These are phyloP conservation scores for Apiotrichum gamsii DNA, from an alignment of 1,284 basidiomycete genomes.

Conservation along the genomic window DNA sequence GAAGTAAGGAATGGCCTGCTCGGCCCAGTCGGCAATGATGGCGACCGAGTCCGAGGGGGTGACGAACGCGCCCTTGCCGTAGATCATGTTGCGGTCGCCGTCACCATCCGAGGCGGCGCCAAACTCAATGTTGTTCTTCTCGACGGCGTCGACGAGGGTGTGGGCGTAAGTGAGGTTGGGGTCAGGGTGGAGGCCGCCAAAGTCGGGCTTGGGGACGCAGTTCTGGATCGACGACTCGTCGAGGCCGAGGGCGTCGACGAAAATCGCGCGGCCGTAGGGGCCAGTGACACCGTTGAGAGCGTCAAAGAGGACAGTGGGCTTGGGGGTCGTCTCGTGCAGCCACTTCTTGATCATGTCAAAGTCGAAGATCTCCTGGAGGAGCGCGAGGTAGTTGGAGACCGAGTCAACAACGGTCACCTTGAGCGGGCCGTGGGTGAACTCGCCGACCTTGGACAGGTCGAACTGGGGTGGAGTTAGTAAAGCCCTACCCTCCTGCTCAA, in stretches of 20 bases:
- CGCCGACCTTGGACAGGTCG: constrained; percentile 77
- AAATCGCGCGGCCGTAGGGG: constrained; percentile 86
- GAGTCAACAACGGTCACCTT: constrained; percentile 91
- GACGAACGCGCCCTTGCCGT: constrained; percentile 95
- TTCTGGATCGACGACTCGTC: constrained; percentile 80
- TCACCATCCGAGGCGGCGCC: constrained; percentile 97
- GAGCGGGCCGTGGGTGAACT: constrained; percentile 71
- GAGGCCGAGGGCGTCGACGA: constrained; percentile 78
- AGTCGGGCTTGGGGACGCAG: constrained; percentile 83
- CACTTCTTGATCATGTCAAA: constrained; percentile 87
- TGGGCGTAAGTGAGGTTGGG: constrained; percentile 98
- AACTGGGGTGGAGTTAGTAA: constrained; percentile 51
- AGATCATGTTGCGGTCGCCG: constrained; percentile 99
- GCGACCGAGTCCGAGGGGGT: constrained; percentile 96
- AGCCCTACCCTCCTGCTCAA: background rate
- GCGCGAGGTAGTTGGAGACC: constrained; percentile 77
- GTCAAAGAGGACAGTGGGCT: constrained; percentile 89
- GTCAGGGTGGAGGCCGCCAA: constrained; percentile 95
- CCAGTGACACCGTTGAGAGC: constrained; percentile 96
- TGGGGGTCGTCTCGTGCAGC: constrained; percentile 56
- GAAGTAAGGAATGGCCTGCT: constrained; percentile 94
- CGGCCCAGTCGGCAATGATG: constrained; percentile 94
- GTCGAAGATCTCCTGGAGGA: constrained; percentile 88
- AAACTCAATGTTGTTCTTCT: constrained; percentile 78
- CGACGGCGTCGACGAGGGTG: constrained; percentile 85